Base-by-base conservation (phyloP, 2,329 filamentous ascomycete species). In the Cryphonectria nitschkei region DNA sequence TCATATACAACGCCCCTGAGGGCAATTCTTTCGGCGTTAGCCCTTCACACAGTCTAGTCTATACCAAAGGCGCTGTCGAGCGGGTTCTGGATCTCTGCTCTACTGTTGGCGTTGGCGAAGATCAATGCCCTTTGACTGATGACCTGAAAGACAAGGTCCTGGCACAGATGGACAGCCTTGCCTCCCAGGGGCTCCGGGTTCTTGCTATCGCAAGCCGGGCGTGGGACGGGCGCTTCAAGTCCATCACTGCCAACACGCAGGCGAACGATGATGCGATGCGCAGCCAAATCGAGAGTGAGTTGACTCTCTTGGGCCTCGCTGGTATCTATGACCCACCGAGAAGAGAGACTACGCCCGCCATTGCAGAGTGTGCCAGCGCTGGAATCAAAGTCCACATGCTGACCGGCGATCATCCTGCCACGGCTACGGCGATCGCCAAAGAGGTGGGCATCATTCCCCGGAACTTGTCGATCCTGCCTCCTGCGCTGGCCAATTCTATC, bases 271-370 rank as follows among this genome's bases (percentile, higher is more conserved):
- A 85, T 66, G 77, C 80, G 56, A 77, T 86, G 2, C 92, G 94
- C 7, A 81, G 83, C 7, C 81, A 85, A 5, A 86, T 95, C 19
- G 94, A 97, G 78, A 82, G 84, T 50, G 84, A 88, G 41, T 87
- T 97, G 43, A 87, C 85, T 3, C 92, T 97, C 73, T 87, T 93
- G 19, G 95, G 94, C n/a, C 86, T 97, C 13, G 90, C 92, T 65
- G 94, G 93, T 69, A 91, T 97, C 73, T 95, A 96, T 78, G 94
- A 97, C 75, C 94, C 94, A 3, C 94, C 93, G 69, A 92, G 94
- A 1, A 88, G 89, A 2, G 94, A 97, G 81, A 94, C 94, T 0
- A 92, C 90, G 32, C 86, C 85, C 0, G 90, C 92, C 8, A 93
- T 95, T 70, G 84, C 84, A 32, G 87, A 91, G 76, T 94, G 92